Conservation (phyloP, 345 rosid genomes). For the Populus euphratica region DNA sequence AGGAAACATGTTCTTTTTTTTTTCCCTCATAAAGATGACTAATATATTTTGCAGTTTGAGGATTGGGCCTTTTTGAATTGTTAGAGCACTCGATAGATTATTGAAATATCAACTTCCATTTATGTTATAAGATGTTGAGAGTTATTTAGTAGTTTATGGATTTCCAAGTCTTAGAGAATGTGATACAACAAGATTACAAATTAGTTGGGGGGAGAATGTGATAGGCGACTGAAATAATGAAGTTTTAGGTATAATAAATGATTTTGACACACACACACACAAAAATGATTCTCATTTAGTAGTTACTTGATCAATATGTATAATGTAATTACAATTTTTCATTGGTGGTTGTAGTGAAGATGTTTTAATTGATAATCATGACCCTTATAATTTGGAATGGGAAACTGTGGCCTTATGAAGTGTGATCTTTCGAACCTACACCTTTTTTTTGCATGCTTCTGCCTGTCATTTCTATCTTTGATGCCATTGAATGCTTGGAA, state of each 20-base stretch:
- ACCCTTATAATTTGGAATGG: not conserved
- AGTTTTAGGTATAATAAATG: not conserved
- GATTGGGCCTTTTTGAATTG: no score
- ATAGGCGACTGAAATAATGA: not conserved
- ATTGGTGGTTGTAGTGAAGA: not conserved
- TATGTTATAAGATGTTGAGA: not conserved
- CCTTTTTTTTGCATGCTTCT: not conserved
- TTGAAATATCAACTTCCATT: not conserved
- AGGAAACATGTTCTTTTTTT: not conserved
- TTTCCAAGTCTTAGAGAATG: not conserved
- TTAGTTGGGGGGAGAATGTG: not conserved
- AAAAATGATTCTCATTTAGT: not conserved
- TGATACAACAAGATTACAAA: not conserved
- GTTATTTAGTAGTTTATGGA: not conserved
- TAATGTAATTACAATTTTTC: not conserved
- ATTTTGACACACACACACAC: not conserved
- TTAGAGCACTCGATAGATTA: not conserved
- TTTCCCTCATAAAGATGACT: not conserved
- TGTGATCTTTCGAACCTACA: not conserved
- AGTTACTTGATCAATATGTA: not conserved
- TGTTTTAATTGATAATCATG: not conserved
- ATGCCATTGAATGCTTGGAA: not conserved
- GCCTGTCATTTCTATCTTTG: not conserved
- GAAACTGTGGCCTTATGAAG: not conserved
- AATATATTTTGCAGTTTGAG: not conserved